These are phyloP conservation scores for Perilla frutescens DNA, from an alignment of 257 asterid species.

Conservation along the genomic window DNA sequence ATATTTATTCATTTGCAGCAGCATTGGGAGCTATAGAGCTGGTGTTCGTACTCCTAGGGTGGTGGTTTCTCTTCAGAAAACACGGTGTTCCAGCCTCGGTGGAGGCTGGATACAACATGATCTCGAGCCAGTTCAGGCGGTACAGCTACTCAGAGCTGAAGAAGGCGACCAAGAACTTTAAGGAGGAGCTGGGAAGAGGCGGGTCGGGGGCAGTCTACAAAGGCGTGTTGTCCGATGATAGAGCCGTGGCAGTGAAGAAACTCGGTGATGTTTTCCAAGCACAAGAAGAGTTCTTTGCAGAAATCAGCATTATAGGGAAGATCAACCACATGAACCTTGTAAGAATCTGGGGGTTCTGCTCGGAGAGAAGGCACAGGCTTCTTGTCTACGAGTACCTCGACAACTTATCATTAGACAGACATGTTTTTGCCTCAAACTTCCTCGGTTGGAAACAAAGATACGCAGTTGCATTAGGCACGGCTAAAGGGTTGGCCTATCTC, in stretches of 20 bases:
- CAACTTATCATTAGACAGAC: constrained; percentile 51
- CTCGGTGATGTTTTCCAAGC: constrained; percentile 45
- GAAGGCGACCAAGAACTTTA: constrained; percentile 55
- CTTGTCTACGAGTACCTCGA: constrained; percentile 60
- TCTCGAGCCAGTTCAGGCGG: constrained; percentile 49
- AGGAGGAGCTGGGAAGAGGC: constrained; percentile 59
- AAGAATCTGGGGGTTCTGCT: constrained; percentile 56
- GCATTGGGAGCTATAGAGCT: constrained; percentile 46
- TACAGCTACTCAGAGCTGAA: constrained; percentile 48
- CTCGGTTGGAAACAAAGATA: constrained; percentile 55
- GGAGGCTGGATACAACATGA: constrained; percentile 57
- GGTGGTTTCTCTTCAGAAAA: constrained; percentile 57
- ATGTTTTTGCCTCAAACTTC: constrained; percentile 41
- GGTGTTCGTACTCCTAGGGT: constrained; percentile 43
- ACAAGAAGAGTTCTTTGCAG: constrained; percentile 59
- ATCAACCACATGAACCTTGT: constrained; percentile 74
- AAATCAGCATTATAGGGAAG: constrained; percentile 53
- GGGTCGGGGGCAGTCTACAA: constrained; percentile 57
- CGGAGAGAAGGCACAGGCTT: constrained; percentile 44
- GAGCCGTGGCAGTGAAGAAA: constrained; percentile 63
- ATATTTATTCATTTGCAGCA: constrained; percentile 44
- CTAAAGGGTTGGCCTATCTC: constrained; percentile 62
- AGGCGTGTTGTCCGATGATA: constrained; percentile 50
- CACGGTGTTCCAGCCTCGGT: constrained; percentile 53
- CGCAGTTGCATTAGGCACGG: constrained; percentile 56